Evolutionary conservation across 2,329 filamentous ascomycete species (phyloP), one percentile per base, ranked within the genome.

Genomic region (Mycocentrospora acerina): DNA sequence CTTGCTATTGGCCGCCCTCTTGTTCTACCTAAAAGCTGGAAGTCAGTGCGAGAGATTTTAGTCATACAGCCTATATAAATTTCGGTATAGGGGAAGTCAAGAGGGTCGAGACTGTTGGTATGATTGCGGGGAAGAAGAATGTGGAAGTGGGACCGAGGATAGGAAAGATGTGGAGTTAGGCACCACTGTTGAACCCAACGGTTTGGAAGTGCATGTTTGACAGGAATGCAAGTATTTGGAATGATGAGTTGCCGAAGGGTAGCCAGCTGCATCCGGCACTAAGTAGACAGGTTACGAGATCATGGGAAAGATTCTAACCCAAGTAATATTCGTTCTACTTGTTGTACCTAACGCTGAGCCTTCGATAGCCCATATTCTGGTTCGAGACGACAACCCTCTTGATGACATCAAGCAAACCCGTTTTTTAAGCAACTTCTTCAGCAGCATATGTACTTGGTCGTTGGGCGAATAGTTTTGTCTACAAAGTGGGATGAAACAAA

Each of bases 21-120:
- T n/a, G n/a, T n/a, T n/a, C n/a, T n/a, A n/a, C n/a, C n/a, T n/a
- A n/a, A n/a, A n/a, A n/a, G 13, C 36, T 53, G 2, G 35, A 46
- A 24, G 49, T 53, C 13, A 48, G 44, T 36, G 49, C 49, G 11
- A 53, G 46, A n/a, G 49, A 51, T 22, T 53, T 53, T 5, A 51
- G 39, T 26, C 47, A 51, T 19, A 47, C 47, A 1, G 41, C 51
- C 10, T 47, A 44, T 2, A 53, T 37, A 12, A 51, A 51, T n/a
- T 51, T 53, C 29, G 49, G 49, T 18, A 36, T 34, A 6, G 47
- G 48, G 26, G 35, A 47, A 5, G 49, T 47, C 0, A 32, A 12
- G 18, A 42, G 35, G 7, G 45, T 53, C 2, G 49, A 47, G 6
- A 35, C 38, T 29, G 49, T 44, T 14, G 51, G 49, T 40, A 44